Evolutionary conservation across 306 rosid species (phyloP), one percentile per base, ranked within the genome.

Genomic region (Prosopis cineraria): DNA sequence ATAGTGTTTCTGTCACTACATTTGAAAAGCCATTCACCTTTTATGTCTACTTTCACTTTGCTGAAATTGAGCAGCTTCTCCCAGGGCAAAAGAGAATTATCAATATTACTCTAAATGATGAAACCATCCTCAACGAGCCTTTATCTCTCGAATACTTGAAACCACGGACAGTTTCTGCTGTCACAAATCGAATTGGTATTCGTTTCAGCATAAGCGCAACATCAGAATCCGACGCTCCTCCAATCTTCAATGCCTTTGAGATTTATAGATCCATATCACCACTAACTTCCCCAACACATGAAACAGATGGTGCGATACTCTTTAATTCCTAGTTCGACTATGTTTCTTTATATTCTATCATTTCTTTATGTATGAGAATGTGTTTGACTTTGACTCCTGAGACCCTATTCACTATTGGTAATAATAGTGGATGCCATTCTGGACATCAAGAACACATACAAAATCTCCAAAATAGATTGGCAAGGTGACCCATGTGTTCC

Each of bases 401-500:
- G n/a, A n/a, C n/a, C n/a, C n/a, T 50, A n/a, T n/a, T n/a, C n/a
- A n/a, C n/a, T n/a, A n/a, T n/a, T n/a, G n/a, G n/a, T n/a, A n/a
- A n/a, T n/a, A n/a, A n/a, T n/a, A 73, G 71, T 20, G 0, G 33
- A 62, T 30, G 79, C 79, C 0, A 44, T 75, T 19, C 1, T 75
- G 62, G 34, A 75, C n/a, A 75, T 75, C 31, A 75, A 75, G 47
- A 10, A 63, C 14, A 69, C 25, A 10, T 81, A 34, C 10, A 24
- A 10, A 33, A 52, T 50, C 14, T 48, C 44, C 6, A 31, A 39
- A 34, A 36, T 9, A 14, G 62, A 82, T 25, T 82, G 84, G 86
- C 81, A 75, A 67, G 84, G 70, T 6, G 88, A 85, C 20, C 88
- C 88, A 25, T 85, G 85, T 45, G 19, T 30, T 56, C 84, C 84